phyloP scores from a whole-genome alignment of 148 eudicot species.

The Rhododendron mucronatum region DNA sequence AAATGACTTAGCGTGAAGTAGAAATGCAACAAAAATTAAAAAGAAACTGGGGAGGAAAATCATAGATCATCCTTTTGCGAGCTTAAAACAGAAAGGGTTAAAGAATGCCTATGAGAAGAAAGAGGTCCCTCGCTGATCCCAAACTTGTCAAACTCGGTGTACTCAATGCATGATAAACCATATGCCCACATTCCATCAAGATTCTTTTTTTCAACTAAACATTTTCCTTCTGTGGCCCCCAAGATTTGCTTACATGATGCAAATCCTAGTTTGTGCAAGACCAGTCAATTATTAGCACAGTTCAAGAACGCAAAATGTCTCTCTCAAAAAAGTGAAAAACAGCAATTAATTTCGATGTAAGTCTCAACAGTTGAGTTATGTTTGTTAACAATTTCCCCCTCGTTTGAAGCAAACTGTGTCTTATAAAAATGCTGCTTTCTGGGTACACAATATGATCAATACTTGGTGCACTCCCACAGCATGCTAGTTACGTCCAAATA shows the following conservation, averaged over 20 bases:
- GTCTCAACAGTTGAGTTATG: neutral
- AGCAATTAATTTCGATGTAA: neutral
- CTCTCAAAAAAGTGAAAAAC: neutral
- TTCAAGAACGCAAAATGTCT: neutral
- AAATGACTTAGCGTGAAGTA: neutral
- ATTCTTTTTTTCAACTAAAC: conserved; percentile 80
- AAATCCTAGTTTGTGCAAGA: conserved; percentile 88
- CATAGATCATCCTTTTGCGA: neutral
- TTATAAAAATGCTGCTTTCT: neutral
- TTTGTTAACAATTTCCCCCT: neutral
- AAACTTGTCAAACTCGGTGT: conserved; percentile 92
- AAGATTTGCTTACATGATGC: conserved; percentile 76
- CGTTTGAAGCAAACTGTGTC: neutral
- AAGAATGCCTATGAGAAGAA: conserved; percentile 50
- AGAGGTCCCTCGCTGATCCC: conserved; percentile 52
- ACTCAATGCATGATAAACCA: conserved; percentile 94
- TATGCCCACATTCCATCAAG: conserved; percentile 77
- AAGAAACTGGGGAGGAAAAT: neutral
- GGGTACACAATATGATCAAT: neutral
- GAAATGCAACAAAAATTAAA: neutral
- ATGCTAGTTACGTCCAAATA: neutral
- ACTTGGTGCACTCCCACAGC: neutral
- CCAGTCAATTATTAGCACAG: conserved; percentile 5
- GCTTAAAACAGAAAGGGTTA: neutral
- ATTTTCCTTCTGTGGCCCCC: conserved; percentile 96